Evolutionary conservation across 108 stramenopile genomes (phyloP), one percentile per base, ranked within the genome.

Genomic region (Pseudonitzschia multiseries): DNA sequence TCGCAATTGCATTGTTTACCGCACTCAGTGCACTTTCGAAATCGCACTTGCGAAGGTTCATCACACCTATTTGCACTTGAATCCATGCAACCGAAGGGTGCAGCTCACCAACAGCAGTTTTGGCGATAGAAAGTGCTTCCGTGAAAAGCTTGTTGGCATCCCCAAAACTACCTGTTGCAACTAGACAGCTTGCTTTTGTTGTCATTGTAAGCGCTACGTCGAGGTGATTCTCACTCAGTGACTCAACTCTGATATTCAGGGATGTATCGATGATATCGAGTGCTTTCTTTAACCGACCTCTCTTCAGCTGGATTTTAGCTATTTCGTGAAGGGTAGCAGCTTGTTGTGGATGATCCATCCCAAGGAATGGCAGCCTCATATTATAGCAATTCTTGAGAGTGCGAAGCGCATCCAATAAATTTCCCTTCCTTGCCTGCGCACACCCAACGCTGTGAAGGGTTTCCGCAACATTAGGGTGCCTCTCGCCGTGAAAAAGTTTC

Each of bases 351-450:
- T 87, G 86, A 52, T 91, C 90, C 66, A 77, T 65, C 14, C 86
- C 79, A 26, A 91, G 83, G 59, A 88, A 88, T 21, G 73, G 69
- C n/a, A 83, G 72, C 48, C 87, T 69, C 87, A 91, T 91, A 41
- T 85, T 82, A 72, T 86, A 88, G 70, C 84, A 84, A 41, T 84
- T 79, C 52, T 87, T 83, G 24, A 83, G 78, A 60, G 77, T 81
- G 14, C 44, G 76, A 40, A 86, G 76, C 15, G 87, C 90, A 13
- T 56, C 75, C 24, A 70, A 24, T 12, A 68, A 42, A 72, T 85
- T 81, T 28, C 79, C 81, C 70, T 84, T 83, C 15, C 80, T 67
- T n/a, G 84, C 80, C 64, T 85, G 86, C 31, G 80, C 80, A 52
- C 77, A 77, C 22, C 87, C 90, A 62, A 91, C 81, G 46, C 68